Evolutionary conservation across 805 yeast species (phyloP).

Genomic region (Tetrapisispora phaffii): DNA sequence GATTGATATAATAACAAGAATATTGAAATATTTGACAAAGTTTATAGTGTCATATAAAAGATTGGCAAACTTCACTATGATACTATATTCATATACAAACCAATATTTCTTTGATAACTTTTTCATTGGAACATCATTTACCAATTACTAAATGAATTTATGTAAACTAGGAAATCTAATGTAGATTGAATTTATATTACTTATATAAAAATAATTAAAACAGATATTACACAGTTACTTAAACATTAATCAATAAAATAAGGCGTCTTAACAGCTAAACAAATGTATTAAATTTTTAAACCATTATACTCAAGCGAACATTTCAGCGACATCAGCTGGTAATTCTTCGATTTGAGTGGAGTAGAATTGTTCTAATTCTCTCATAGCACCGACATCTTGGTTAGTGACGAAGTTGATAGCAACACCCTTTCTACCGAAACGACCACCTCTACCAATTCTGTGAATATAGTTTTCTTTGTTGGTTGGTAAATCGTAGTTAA

Average conservation of each 20-base stretch:
- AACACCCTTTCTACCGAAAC: conserved; percentile 97
- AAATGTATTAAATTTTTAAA: conserved; percentile 2
- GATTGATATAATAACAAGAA: too few species aligned
- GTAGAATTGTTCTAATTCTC: conserved; percentile 67
- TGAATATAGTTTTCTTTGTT: conserved; percentile 94
- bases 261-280: conserved; percentile 2
- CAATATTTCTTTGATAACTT: too few species aligned
- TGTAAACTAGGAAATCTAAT: neutral
- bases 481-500: conserved; percentile 87
- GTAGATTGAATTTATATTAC: neutral
- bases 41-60: too few species aligned
- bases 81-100: too few species aligned
- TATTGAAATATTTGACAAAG: too few species aligned
- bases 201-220: conserved; percentile 1
- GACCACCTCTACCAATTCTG: conserved; percentile 96
- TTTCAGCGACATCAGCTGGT: conserved; percentile 64
- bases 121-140: too few species aligned
- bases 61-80: too few species aligned
- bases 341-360: conserved; percentile 65
- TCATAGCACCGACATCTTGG: conserved; percentile 63
- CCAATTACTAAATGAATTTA: neutral
- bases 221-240: conserved; percentile 2
- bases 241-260: neutral
- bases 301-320: conserved; percentile 16
- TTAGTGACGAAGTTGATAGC: conserved; percentile 89